Percentiles rank a stretch among this genome's conserved stretches.
phyloP scores from a whole-genome alignment of 1,284 basidiomycete genomes.

The Marasmius oreades region DNA sequence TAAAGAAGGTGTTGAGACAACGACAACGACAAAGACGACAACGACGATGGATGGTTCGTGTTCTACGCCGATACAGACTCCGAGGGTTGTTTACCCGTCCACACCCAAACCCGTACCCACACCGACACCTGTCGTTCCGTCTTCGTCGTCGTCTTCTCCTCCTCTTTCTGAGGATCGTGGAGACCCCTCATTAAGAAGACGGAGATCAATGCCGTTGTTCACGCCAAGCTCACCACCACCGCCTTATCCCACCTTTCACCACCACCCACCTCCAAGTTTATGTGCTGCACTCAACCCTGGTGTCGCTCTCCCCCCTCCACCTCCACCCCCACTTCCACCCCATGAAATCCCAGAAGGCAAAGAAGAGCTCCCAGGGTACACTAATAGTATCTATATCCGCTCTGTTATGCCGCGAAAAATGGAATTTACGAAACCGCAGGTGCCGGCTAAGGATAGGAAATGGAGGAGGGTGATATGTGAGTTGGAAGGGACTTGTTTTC shows the following conservation, averaged over 20 bases:
- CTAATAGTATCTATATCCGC: slow-evolving; percentile 80
- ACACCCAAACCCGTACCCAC: no score
- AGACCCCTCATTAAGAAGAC: not conserved
- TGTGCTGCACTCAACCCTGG: not conserved
- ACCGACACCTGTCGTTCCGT: no score
- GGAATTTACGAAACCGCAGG: slow-evolving; percentile 86
- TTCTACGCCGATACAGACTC: no score
- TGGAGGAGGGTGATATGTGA: slow-evolving; percentile 91
- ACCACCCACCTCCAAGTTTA: slow-evolving; percentile 1
- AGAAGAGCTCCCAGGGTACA: slow-evolving; percentile 82
- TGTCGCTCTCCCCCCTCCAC: slow-evolving; percentile 27
- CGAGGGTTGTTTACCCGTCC: no score
- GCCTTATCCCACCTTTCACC: slow-evolving; percentile 5
- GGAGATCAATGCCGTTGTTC: slow-evolving; percentile 1
- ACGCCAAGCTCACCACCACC: slow-evolving; percentile 2
- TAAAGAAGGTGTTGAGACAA: no score
- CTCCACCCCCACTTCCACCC: slow-evolving; percentile 44
- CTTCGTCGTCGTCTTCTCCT: no score
- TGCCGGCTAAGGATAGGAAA: slow-evolving; percentile 86
- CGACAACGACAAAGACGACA: no score
- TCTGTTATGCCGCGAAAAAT: slow-evolving; percentile 90
- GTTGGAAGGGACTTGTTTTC: slow-evolving; percentile 87
- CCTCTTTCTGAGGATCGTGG: slow-evolving; percentile 15
- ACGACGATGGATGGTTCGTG: no score
- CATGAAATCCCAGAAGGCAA: slow-evolving; percentile 60